These are phyloP conservation scores for Ceratocystis lukuohia DNA, from an alignment of 2,329 filamentous ascomycete species.

Conservation along the genomic window DNA sequence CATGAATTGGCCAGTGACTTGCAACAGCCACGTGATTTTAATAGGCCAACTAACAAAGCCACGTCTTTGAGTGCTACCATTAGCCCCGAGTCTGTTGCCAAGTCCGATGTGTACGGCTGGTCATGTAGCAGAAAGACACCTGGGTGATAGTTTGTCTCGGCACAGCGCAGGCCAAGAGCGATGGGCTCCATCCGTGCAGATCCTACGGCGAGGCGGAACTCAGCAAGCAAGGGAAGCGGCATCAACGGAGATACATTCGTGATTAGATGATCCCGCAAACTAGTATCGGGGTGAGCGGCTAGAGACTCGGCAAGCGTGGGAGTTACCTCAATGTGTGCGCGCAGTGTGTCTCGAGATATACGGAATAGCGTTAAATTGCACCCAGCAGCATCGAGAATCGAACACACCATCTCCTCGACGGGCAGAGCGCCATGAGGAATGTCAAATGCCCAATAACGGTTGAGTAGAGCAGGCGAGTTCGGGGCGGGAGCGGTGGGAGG, in stretches of 20 bases:
- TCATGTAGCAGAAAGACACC: slow-evolving; percentile 20
- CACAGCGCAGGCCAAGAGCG: slow-evolving; percentile 7
- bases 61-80: slow-evolving; percentile 24
- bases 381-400: slow-evolving; percentile 25
- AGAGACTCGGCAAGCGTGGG: slow-evolving; percentile 21
- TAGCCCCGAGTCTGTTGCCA: slow-evolving; percentile 12
- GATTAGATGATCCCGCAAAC: slow-evolving; percentile 20
- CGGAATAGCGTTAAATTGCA: slow-evolving; percentile 22
- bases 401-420: slow-evolving; percentile 21
- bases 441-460: slow-evolving; percentile 25
- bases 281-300: neutral
- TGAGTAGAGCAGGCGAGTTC: slow-evolving; percentile 22
- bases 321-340: slow-evolving; percentile 23
- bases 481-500: slow-evolving; percentile 21
- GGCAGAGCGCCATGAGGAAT: slow-evolving; percentile 21
- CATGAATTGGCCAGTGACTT: slow-evolving; percentile 11
- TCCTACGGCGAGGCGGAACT: slow-evolving; percentile 7
- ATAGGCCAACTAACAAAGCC: slow-evolving; percentile 20
- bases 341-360: slow-evolving; percentile 25
- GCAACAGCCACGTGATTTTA: slow-evolving; percentile 1
- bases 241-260: slow-evolving; percentile 3
- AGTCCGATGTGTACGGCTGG: slow-evolving; percentile 22
- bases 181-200: slow-evolving; percentile 22
- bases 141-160: slow-evolving; percentile 31
- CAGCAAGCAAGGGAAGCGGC: slow-evolving; percentile 8